Conservation (phyloP, 2,329 filamentous ascomycete species). For the Trichophyton mentagrophytes region DNA sequence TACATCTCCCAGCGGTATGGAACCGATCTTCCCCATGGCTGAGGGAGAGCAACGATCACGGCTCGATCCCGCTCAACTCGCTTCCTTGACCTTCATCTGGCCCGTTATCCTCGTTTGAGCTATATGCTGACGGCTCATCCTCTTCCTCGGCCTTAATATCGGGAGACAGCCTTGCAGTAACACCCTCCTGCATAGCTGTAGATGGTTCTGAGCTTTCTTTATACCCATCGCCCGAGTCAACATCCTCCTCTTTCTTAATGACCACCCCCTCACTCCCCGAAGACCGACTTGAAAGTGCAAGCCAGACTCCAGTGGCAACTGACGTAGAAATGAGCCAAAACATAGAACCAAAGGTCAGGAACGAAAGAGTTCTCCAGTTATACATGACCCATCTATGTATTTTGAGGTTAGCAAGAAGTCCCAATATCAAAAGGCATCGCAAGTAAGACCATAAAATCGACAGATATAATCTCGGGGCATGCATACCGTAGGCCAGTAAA, state of each 20-base stretch:
- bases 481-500: slow-evolving; percentile 55
- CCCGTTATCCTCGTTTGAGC: slow-evolving; percentile 8
- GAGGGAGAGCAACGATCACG: background rate
- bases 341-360: slow-evolving; percentile 51
- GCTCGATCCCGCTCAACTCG: background rate
- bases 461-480: background rate
- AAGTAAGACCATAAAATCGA: background rate
- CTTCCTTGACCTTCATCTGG: background rate
- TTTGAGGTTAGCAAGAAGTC: background rate
- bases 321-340: slow-evolving; percentile 71
- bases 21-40: background rate
- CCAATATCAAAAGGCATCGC: background rate
- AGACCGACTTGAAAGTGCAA: slow-evolving; percentile 35
- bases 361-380: slow-evolving; percentile 59
- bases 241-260: slow-evolving; percentile 7
- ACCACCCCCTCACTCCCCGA: slow-evolving; percentile 6
- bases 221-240: background rate
- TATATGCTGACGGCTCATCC: background rate
- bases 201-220: background rate
- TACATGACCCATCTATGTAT: slow-evolving; percentile 67
- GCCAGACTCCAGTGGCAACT: slow-evolving; percentile 55
- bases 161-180: background rate
- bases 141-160: slow-evolving; percentile 6
- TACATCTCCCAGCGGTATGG: background rate
- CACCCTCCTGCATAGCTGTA: no score